Percentiles rank a stretch among this genome's conserved stretches.
These are phyloP conservation scores for Dryas octopetala DNA, from an alignment of 306 rosid genomes.

Conservation along the genomic window DNA sequence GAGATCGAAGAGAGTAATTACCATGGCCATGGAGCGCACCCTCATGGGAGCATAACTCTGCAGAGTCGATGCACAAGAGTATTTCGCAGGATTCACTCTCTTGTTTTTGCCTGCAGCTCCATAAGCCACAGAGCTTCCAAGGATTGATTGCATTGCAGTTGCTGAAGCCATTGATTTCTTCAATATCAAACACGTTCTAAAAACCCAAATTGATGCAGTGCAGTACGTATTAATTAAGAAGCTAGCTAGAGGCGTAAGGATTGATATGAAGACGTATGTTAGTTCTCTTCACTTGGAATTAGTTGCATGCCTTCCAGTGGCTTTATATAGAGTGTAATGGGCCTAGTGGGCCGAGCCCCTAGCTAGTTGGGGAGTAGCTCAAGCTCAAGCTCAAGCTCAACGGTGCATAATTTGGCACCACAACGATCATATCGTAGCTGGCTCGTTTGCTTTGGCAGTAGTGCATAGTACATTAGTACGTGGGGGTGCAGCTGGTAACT, in stretches of 20 bases:
- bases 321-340: not conserved
- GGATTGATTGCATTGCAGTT: not conserved
- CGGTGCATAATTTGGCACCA: not conserved
- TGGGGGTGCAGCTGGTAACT: too few species aligned
- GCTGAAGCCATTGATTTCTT: not conserved
- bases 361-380: not conserved
- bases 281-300: not conserved
- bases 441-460: not conserved
- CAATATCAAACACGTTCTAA: not conserved
- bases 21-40: not conserved
- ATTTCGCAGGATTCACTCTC: not conserved
- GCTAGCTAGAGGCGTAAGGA: too few species aligned
- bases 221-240: too few species aligned
- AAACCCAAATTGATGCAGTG: too few species aligned
- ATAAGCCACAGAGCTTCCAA: not conserved
- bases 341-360: not conserved
- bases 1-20: too few species aligned
- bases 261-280: too few species aligned
- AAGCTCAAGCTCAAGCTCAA: too few species aligned
- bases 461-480: too few species aligned
- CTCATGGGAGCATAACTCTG: not conserved
- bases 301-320: not conserved
- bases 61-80: not conserved
- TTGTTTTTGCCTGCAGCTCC: not conserved
- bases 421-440: not conserved